Evolutionary conservation across 2,329 filamentous ascomycete genomes (phyloP).

Genomic region (Trichoderma semiorbis): DNA sequence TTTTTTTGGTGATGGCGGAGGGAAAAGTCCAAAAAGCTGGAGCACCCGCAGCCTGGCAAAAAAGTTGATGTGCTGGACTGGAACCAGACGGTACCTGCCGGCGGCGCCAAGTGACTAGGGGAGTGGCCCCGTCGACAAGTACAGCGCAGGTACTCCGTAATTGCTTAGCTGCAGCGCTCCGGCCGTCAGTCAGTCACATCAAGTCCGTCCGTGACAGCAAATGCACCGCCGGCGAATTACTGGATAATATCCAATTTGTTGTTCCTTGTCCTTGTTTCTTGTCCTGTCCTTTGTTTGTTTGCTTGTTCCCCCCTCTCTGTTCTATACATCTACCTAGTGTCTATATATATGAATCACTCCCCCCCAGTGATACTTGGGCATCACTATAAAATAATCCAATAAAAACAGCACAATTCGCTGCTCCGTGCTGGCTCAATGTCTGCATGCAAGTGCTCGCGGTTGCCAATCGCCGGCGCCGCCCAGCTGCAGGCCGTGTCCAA

Average conservation of each 20-base stretch:
- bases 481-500: conserved; percentile 1
- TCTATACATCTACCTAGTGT: not conserved
- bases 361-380: no score
- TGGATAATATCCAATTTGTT: not conserved
- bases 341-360: not conserved
- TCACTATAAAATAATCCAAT: not conserved
- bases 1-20: conserved; percentile 17
- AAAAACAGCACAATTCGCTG: not conserved
- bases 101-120: not conserved
- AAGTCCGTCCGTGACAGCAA: not conserved
- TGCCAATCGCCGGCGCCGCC: conserved; percentile 2
- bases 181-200: not conserved
- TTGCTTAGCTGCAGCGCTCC: not conserved
- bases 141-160: not conserved
- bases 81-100: conserved; percentile 7
- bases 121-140: not conserved
- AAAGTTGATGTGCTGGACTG: conserved; percentile 1
- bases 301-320: not conserved
- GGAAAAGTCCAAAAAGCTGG: conserved; percentile 8
- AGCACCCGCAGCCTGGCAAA: not conserved
- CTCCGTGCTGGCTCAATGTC: not conserved
- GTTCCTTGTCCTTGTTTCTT: not conserved
- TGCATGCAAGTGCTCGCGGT: conserved; percentile 8
- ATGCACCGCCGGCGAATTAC: not conserved
- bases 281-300: not conserved